phyloP scores from a whole-genome alignment of 768 basidiomycete species.

The Serendipita sp. region DNA sequence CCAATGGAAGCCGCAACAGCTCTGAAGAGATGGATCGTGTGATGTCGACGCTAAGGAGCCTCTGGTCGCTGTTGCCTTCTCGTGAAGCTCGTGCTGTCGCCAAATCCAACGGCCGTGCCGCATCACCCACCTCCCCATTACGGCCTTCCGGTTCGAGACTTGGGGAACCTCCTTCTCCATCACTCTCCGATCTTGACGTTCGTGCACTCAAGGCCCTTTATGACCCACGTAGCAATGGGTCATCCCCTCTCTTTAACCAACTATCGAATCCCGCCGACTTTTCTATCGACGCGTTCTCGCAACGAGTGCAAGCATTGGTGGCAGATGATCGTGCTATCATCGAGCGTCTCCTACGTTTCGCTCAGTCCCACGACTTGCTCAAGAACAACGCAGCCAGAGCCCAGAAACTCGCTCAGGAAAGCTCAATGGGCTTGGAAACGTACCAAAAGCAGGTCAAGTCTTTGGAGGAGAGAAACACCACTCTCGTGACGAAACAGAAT shows the following conservation, averaged over 20 bases:
- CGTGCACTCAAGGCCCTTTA: conserved; percentile 75
- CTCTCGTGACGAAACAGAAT: conserved; percentile 35
- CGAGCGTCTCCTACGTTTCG: conserved; percentile 69
- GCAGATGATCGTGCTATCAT: conserved; percentile 73
- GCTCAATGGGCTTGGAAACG: conserved; percentile 61
- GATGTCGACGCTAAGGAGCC: conserved; percentile 44
- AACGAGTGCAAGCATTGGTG: conserved; percentile 65
- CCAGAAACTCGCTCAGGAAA: conserved; percentile 79
- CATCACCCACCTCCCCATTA: conserved; percentile 22
- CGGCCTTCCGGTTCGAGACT: conserved; percentile 21
- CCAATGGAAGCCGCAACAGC: conserved; percentile 15
- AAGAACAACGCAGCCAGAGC: conserved; percentile 88
- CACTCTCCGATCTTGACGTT: conserved; percentile 73
- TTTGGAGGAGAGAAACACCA: conserved; percentile 59
- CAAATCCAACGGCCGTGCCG: conserved; percentile 23
- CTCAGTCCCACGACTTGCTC: conserved; percentile 76
- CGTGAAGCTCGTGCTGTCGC: conserved; percentile 65
- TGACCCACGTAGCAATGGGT: conserved; percentile 23
- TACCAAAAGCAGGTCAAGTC: conserved; percentile 79
- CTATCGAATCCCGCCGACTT: conserved; percentile 28
- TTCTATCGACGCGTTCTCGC: conserved; percentile 59
- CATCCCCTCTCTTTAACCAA: conserved; percentile 14
- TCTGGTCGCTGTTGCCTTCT: conserved; percentile 76
- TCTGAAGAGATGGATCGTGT: conserved; percentile 38
- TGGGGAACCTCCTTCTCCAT: conserved; percentile 19